A percentile compares a stretch with the other conserved stretches of the same genome.
Conservation (phyloP, 257 asterid genomes). For the Petrea volubilis region DNA sequence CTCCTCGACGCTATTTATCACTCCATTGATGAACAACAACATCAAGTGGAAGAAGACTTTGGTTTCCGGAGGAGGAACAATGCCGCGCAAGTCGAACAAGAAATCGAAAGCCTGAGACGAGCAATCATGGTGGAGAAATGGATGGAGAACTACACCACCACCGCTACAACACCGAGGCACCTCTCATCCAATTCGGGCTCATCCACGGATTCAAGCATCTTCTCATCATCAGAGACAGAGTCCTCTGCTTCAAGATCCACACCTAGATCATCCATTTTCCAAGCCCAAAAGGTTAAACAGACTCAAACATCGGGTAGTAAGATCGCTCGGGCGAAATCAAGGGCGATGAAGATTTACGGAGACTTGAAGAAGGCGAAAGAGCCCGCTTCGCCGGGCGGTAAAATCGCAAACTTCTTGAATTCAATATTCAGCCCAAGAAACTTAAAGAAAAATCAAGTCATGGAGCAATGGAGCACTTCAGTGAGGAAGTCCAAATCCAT, state of each 20-base stretch:
- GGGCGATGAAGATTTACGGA: conserved; percentile 39
- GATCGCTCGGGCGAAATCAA: conserved; percentile 27
- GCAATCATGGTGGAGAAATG: conserved; percentile 82
- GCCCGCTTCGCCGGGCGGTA: conserved; percentile 63
- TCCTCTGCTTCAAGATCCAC: conserved; percentile 47
- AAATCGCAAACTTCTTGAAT: conserved; percentile 56
- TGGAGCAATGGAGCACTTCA: conserved; percentile 54
- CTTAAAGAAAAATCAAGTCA: conserved; percentile 37
- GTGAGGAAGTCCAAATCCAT: conserved; percentile 69
- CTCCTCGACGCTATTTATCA: conserved; percentile 81
- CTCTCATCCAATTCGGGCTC: conserved; percentile 55
- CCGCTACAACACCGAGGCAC: conserved; percentile 36
- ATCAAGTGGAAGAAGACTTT: not conserved
- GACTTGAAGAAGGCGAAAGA: conserved; percentile 50
- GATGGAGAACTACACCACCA: conserved; percentile 50
- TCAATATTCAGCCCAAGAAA: conserved; percentile 69
- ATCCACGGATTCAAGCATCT: conserved; percentile 65
- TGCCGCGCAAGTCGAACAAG: conserved; percentile 43
- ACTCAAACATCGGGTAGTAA: not conserved
- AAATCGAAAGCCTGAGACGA: conserved; percentile 62
- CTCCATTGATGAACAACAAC: conserved; percentile 60
- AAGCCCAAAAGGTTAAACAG: not conserved
- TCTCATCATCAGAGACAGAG: conserved; percentile 66
- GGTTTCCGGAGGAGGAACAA: conserved; percentile 30
- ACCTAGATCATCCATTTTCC: conserved; percentile 32